Percentiles rank a stretch among this genome's conserved stretches.
Conservation (phyloP, 495 filamentous ascomycete genomes). For the Penicillium manginii region DNA sequence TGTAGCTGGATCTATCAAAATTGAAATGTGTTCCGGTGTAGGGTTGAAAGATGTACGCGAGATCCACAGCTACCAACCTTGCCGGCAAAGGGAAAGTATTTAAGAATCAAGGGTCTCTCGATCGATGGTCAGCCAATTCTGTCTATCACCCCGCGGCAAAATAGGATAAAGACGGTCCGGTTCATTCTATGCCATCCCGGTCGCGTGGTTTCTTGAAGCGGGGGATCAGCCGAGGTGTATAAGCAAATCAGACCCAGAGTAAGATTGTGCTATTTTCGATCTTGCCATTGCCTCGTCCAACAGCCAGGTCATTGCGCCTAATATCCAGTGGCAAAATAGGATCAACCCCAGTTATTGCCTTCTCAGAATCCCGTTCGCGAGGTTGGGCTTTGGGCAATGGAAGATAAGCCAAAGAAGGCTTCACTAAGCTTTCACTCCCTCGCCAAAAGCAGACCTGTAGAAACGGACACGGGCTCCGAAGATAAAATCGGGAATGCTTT, state of each 20-base stretch:
- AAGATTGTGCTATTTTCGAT: neutral
- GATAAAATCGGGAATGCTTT: neutral
- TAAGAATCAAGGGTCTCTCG: neutral
- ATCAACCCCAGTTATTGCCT: constrained; percentile 4
- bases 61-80: neutral
- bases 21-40: neutral
- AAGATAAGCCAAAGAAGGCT: neutral
- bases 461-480: neutral
- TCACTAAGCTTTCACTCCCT: neutral
- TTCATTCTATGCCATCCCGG: neutral
- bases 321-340: constrained; percentile 19
- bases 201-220: neutral
- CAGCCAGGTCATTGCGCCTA: neutral
- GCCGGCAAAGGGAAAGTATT: neutral
- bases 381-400: no score
- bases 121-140: neutral
- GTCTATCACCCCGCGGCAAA: neutral
- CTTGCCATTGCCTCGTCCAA: neutral
- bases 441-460: neutral
- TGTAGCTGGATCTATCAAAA: neutral
- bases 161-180: neutral
- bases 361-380: neutral
- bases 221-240: neutral
- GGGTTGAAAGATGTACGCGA: neutral
- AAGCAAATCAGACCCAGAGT: neutral